Base-by-base conservation (phyloP, 805 yeast species). In the Phaffomyces opuntiae region DNA sequence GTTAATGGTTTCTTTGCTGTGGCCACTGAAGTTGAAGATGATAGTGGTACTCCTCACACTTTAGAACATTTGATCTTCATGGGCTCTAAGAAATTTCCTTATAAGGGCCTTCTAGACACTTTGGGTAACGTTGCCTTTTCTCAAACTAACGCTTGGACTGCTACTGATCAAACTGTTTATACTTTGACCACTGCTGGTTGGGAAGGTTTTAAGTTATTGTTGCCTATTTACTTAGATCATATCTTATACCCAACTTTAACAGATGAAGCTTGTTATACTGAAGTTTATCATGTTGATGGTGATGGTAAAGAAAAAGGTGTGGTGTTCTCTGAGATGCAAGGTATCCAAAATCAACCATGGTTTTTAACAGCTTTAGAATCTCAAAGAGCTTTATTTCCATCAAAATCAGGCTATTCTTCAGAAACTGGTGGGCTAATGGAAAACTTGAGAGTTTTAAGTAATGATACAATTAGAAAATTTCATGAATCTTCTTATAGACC, bases 321-420 rank as follows among this genome's bases (percentile, higher is more conserved):
- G 29, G 98, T 93, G 4, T 93, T 85, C 61, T 83, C 95, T 44
- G 99, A 93, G 66, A 93, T 93, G 98, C 96, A 87, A 59, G 97
- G 89, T 26, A 81, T 85, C 46, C 96, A 89, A 63, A 78, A 78
- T 55, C 86, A 83, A 51, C 75, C 90, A 14, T 81, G 81, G 78
- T 84, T 83, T 52, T 66, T 82, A 12, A 61, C 83, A 3, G 76
- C 73, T 53, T 68, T 85, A 51, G 78, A 78, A 43, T 66, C 80
- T 49, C 86, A 81, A 57, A 74, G 81, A 56, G 57, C 75, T 0
- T 55, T 85, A 55, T 84, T 74, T 50, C 64, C 69, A 16, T 60
- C 69, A 12, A 69, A 72, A 0, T 83, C 91, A 21, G 98, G 96
- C 3, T 93, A 91, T 61, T 78, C 89, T 11, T 81, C 93, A 9